A percentile compares a stretch with the other conserved stretches of the same genome.
phyloP scores from a whole-genome alignment of 495 filamentous ascomycete species.

The Venustampulla echinocandica region DNA sequence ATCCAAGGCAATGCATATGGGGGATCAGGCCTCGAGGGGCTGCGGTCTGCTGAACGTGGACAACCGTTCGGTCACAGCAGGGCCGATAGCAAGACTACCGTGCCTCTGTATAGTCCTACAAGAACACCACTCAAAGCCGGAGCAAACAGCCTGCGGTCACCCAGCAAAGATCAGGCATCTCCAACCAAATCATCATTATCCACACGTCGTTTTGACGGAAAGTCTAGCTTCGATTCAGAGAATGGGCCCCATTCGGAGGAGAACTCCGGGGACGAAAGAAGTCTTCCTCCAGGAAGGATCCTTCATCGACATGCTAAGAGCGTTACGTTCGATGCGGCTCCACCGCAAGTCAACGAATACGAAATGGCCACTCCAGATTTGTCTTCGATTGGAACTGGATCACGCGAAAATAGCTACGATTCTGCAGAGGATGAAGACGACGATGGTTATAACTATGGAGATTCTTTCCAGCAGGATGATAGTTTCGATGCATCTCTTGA shows the following conservation, averaged over 20 bases:
- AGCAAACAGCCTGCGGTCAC: conserved; percentile 41
- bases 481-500: conserved; percentile 91
- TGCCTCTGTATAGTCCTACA: conserved; percentile 32
- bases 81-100: conserved; percentile 40
- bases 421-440: conserved; percentile 63
- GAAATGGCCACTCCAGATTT: conserved; percentile 94
- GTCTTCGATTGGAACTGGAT: conserved; percentile 79
- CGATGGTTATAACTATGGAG: conserved; percentile 61
- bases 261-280: conserved; percentile 39
- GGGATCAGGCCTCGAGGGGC: conserved; percentile 36
- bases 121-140: conserved; percentile 11
- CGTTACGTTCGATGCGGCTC: conserved; percentile 90
- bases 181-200: conserved; percentile 83
- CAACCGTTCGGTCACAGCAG: conserved; percentile 31
- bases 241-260: conserved; percentile 65
- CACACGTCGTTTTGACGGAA: conserved; percentile 54
- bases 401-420: conserved; percentile 85
- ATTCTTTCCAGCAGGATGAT: conserved; percentile 64
- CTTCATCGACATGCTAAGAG: conserved; percentile 83
- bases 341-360: conserved; percentile 91
- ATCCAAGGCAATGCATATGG: conserved; percentile 56
- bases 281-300: conserved; percentile 46
- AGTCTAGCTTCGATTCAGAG: conserved; percentile 62
- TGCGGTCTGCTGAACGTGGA: conserved; percentile 34
- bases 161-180: conserved; percentile 65